A percentile compares a stretch with the other conserved stretches of the same genome.
Conservation (phyloP, 805 yeast species). For the Kazachstania viticola region DNA sequence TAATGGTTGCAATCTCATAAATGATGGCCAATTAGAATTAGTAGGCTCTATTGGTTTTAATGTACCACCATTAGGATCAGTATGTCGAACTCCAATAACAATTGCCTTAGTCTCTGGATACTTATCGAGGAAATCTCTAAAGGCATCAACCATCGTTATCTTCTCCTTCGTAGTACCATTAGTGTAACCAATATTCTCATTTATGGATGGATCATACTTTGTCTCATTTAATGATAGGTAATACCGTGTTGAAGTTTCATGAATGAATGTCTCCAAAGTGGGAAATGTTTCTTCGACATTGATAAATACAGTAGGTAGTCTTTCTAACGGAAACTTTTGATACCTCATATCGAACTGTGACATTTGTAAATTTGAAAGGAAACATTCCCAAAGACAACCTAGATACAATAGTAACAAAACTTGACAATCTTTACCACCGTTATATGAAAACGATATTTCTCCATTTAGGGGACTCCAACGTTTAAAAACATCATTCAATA, state of each 20-base stretch:
- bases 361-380: constrained; percentile 7
- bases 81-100: constrained; percentile 75
- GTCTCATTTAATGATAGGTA: constrained; percentile 36
- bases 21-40: constrained; percentile 86
- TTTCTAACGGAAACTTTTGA: constrained; percentile 15
- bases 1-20: constrained; percentile 76
- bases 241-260: constrained; percentile 41
- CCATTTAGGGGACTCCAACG: constrained; percentile 25
- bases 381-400: constrained; percentile 36
- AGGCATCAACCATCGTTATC: constrained; percentile 53
- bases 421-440: constrained; percentile 95
- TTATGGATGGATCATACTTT: constrained; percentile 14
- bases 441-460: constrained; percentile 71
- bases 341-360: constrained; percentile 17
- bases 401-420: constrained; percentile 72
- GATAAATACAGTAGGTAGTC: constrained; percentile 51
- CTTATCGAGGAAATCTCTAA: constrained; percentile 43
- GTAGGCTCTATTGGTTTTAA: constrained; percentile 58
- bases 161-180: no score
- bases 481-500: constrained; percentile 18
- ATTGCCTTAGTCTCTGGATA: constrained; percentile 55
- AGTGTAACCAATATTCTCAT: constrained; percentile 4
- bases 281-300: constrained; percentile 63
- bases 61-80: constrained; percentile 71
- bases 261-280: constrained; percentile 58